Base-by-base conservation (phyloP, 2,329 filamentous ascomycete species). In the Colletotrichum tanaceti region DNA sequence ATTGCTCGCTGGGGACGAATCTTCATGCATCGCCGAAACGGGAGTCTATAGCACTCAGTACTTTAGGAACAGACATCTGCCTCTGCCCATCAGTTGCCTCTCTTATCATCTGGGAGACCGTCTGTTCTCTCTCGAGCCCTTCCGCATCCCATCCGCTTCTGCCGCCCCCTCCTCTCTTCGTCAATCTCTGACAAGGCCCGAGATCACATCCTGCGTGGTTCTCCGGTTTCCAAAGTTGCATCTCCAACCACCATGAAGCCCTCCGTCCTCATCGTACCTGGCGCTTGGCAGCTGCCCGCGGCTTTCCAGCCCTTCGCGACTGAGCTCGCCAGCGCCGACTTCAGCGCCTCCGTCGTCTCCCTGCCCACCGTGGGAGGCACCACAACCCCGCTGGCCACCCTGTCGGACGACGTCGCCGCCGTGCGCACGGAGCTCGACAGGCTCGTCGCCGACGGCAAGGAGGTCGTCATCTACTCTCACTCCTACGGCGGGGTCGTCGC, bases 401-500 rank as follows among this genome's bases (percentile, higher is more conserved):
- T 77, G 0, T 63, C 50, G 0, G 75, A 77, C 13, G 82, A 84
- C 60, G 74, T 77, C 7, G 65, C 72, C 0, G 75, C 74, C 2
- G 74, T 82, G 14, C 74, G 77, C n/a, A 22, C 52, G 0, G 68
- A 71, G 0, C 44, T 81, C 39, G 59, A 73, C 16, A 60, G 65
- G 14, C 75, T 83, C 16, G 72, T 75, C 6, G 75, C 77, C 32
- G 63, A 73, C 2, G 78, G 79, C 18, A 80, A 81, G 59, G 75
- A 83, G 38, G 77, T 85, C 9, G 72, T 84, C 0, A 75, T 84
- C 4, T 72, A 81, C 9, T 75, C 77, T 10, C 82, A 85, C 70
- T 83, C 80, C 2, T 84, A 82, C 73, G 79, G 79, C 18, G 82
- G 82, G 18, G 73, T 82, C 0, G 74, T 82, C 1, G 78, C 77